Evolutionary conservation across 805 yeast genomes (phyloP).

Genomic region (Cyberlindnera subsufficiens): DNA sequence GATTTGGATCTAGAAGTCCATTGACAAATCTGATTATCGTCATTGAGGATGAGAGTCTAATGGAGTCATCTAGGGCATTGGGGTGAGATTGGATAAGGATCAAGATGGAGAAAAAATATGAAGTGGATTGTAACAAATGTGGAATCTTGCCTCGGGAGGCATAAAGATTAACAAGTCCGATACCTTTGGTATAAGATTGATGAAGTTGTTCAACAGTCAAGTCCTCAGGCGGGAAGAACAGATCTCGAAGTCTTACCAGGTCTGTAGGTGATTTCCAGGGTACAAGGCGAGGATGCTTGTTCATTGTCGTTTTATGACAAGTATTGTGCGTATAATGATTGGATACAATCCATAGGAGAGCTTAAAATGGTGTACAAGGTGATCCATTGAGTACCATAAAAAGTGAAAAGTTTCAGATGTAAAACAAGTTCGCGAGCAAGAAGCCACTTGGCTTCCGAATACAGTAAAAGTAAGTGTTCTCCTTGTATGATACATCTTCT

Average conservation of each 20-base stretch:
- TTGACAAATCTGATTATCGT: slow-evolving; percentile 82
- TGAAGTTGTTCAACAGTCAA: neutral
- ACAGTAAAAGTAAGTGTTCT: too few species aligned
- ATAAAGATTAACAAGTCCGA: slow-evolving; percentile 10
- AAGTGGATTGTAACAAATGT: slow-evolving; percentile 14
- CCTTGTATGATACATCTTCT: too few species aligned
- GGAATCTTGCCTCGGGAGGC: slow-evolving; percentile 15
- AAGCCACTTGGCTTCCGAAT: too few species aligned
- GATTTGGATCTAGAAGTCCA: slow-evolving; percentile 83
- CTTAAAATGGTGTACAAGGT: too few species aligned
- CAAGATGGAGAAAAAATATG: slow-evolving; percentile 9
- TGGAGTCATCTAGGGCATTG: neutral
- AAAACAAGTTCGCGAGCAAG: too few species aligned
- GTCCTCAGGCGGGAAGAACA: slow-evolving; percentile 8
- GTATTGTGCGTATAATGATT: too few species aligned
- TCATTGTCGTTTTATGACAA: neutral
- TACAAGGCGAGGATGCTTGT: slow-evolving; percentile 1
- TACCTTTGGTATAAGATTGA: slow-evolving; percentile 6
- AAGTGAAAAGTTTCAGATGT: too few species aligned
- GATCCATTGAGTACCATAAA: too few species aligned
- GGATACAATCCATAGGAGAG: too few species aligned
- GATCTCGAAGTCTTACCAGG: slow-evolving; percentile 10
- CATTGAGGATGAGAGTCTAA: slow-evolving; percentile 36
- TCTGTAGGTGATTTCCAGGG: slow-evolving; percentile 8
- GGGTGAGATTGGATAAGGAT: neutral